A percentile compares a stretch with the other conserved stretches of the same genome.
phyloP scores from a whole-genome alignment of 768 basidiomycete species.

The Sutorius australiensis region DNA sequence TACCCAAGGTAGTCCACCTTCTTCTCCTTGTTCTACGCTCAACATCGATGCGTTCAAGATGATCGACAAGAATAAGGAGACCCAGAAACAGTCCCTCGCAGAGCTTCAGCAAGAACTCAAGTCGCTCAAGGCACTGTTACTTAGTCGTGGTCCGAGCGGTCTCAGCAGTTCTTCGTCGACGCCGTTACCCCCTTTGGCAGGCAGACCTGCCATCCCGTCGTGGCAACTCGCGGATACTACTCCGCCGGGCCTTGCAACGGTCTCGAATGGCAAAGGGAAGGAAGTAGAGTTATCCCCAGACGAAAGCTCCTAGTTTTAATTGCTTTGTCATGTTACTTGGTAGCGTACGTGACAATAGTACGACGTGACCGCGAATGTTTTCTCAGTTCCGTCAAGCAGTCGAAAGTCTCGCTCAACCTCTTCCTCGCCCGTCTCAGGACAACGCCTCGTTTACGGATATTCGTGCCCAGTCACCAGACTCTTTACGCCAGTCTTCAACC shows the following conservation, averaged over 20 bases:
- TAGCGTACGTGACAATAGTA: not conserved
- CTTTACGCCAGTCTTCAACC: conserved; percentile 38
- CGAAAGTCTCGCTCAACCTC: conserved; percentile 57
- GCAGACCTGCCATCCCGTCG: conserved; percentile 75
- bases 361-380: conserved; percentile 52
- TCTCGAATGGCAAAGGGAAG: conserved; percentile 55
- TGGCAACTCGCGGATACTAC: conserved; percentile 74
- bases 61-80: conserved; percentile 89
- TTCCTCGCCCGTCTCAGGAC: conserved; percentile 38
- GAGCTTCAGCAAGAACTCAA: conserved; percentile 94
- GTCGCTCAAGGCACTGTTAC: conserved; percentile 84
- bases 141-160: conserved; percentile 61
- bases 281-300: conserved; percentile 36
- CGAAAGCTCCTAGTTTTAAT: conserved; percentile 19
- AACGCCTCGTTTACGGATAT: conserved; percentile 22
- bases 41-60: conserved; percentile 49
- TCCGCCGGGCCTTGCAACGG: conserved; percentile 14
- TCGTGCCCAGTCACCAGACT: conserved; percentile 38
- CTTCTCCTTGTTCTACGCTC: not conserved
- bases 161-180: conserved; percentile 46
- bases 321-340: conserved; percentile 2
- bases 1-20: conserved; percentile 71
- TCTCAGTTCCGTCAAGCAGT: conserved; percentile 70
- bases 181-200: conserved; percentile 47
- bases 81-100: conserved; percentile 73